These are phyloP conservation scores for Macrophomina tecta DNA, from an alignment of 2,329 filamentous ascomycete genomes.

Conservation along the genomic window DNA sequence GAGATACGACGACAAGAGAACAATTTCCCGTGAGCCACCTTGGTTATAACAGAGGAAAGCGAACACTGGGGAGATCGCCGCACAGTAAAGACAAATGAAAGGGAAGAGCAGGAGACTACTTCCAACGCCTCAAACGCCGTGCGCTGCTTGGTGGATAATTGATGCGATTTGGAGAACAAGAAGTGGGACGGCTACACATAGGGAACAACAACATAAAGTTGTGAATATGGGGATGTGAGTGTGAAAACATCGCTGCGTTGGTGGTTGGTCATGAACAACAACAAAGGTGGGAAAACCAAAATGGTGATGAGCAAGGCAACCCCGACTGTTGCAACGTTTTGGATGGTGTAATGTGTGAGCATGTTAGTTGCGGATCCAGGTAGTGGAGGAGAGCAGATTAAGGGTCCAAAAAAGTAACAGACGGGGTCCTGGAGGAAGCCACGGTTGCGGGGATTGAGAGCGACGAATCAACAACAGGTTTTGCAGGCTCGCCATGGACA, in stretches of 20 bases:
- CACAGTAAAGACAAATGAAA: constrained; percentile 16
- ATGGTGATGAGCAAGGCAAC: constrained; percentile 9
- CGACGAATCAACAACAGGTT: constrained; percentile 7
- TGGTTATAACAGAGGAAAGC: neutral
- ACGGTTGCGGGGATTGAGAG: constrained; percentile 1
- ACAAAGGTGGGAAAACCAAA: constrained; percentile 19
- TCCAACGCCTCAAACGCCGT: constrained; percentile 24
- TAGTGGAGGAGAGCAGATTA: constrained; percentile 6
- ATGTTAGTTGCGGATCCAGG: constrained; percentile 2
- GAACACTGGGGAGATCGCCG: neutral
- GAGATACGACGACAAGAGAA: constrained; percentile 3
- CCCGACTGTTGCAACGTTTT: constrained; percentile 11
- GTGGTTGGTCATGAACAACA: constrained; percentile 23
- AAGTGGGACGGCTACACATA: constrained; percentile 12
- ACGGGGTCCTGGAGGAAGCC: constrained; percentile 10
- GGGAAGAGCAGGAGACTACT: constrained; percentile 23
- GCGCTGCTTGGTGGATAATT: constrained; percentile 23
- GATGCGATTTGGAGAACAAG: constrained; percentile 21
- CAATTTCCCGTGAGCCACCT: neutral
- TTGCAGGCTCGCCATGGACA: constrained; percentile 7
- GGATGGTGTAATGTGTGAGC: neutral
- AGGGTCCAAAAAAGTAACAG: constrained; percentile 9
- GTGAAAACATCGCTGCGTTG: constrained; percentile 26
- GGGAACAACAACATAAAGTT: constrained; percentile 20
- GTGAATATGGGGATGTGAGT: constrained; percentile 16